Evolutionary conservation across 2,329 filamentous ascomycete genomes (phyloP).

Genomic region (Pseudophaeomoniella oleicola): DNA sequence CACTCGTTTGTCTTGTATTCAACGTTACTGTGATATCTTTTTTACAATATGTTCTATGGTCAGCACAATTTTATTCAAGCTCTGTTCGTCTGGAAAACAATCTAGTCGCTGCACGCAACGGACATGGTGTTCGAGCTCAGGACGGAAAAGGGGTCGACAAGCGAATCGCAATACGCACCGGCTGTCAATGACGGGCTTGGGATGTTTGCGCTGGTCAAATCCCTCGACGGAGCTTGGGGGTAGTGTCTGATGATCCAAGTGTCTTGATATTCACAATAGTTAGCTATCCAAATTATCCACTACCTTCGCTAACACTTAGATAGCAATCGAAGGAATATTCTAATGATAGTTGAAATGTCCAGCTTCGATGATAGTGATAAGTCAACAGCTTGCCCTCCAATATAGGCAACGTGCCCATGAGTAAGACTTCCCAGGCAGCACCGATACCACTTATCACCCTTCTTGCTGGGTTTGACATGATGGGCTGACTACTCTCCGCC

Average conservation of each 20-base stretch:
- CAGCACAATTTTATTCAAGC: background rate
- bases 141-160: background rate
- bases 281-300: background rate
- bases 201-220: background rate
- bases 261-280: too few species aligned
- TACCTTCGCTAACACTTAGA: background rate
- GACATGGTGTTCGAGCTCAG: background rate
- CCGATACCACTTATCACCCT: too few species aligned
- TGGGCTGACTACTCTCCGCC: too few species aligned
- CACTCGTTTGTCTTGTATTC: background rate
- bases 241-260: too few species aligned
- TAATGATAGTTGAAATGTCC: background rate
- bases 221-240: too few species aligned
- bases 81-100: background rate
- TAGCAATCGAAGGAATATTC: background rate
- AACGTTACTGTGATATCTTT: background rate
- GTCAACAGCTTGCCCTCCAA: too few species aligned
- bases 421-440: too few species aligned
- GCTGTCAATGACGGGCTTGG: background rate
- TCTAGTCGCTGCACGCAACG: background rate
- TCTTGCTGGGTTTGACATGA: too few species aligned
- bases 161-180: background rate
- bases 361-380: too few species aligned
- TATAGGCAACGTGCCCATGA: too few species aligned
- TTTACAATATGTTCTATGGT: background rate